Conservation (phyloP, 805 yeast species). For the Schwanniomyces sp. region DNA sequence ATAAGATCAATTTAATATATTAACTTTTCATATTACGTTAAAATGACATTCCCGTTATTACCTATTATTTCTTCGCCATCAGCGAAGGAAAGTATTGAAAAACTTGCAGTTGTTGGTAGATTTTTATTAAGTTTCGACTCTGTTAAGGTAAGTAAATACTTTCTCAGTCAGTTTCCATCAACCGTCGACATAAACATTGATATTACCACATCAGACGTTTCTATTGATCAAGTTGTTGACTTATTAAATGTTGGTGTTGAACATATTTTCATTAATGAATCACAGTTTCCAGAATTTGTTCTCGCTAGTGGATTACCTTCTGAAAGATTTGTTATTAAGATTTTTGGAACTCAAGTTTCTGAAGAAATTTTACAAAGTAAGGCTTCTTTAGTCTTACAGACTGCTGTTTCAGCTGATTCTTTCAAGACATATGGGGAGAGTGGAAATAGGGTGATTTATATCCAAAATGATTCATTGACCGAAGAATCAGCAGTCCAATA, state of each 20-base stretch:
- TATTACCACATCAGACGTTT: conserved; percentile 20
- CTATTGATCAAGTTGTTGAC: conserved; percentile 47
- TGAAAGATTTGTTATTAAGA: conserved; percentile 39
- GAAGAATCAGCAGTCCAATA: conserved; percentile 26
- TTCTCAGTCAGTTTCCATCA: conserved; percentile 28
- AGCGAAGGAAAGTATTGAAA: conserved; percentile 14
- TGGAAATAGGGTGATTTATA: conserved; percentile 33
- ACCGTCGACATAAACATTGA: conserved; percentile 31
- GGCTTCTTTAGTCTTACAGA: conserved; percentile 23
- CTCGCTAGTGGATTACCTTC: conserved; percentile 51
- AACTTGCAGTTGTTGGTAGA: conserved; percentile 34
- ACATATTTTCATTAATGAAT: conserved; percentile 39
- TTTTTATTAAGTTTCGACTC: conserved; percentile 27
- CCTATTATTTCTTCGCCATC: conserved; percentile 27
- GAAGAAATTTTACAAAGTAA: conserved; percentile 10
- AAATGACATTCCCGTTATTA: conserved; percentile 41
- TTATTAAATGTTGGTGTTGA: conserved; percentile 63
- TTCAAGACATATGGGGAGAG: conserved; percentile 16
- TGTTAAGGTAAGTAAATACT: conserved; percentile 30
- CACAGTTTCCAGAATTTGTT: conserved; percentile 29
- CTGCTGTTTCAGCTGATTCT: conserved; percentile 11
- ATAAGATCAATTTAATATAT: background rate
- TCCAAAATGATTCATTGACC: conserved; percentile 10
- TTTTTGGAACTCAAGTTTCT: conserved; percentile 11
- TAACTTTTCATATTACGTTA: background rate